Evolutionary conservation across 768 basidiomycete genomes (phyloP).

Genomic region (Termitomyces sp.): DNA sequence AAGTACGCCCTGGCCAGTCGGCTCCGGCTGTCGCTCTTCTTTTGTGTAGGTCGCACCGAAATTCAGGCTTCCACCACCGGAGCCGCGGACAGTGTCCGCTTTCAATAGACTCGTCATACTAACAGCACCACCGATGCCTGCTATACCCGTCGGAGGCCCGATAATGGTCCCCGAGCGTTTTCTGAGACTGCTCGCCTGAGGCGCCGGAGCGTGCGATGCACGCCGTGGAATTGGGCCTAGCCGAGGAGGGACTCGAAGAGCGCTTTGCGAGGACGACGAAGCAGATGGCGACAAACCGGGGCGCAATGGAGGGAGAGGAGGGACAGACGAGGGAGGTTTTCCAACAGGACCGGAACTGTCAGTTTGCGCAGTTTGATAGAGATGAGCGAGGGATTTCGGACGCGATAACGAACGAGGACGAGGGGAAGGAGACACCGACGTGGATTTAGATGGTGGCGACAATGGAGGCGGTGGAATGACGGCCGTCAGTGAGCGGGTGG

Average conservation of each 20-base stretch:
- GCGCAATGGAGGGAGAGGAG: slow-evolving; percentile 3
- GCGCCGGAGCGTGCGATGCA: slow-evolving; percentile 20
- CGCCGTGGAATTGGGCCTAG: slow-evolving; percentile 18
- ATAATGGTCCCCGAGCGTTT: slow-evolving; percentile 27
- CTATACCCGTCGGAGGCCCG: slow-evolving; percentile 14
- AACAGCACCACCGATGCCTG: slow-evolving; percentile 14
- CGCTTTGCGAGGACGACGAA: neutral
- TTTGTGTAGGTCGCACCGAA: slow-evolving; percentile 13
- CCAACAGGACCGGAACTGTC: slow-evolving; percentile 16
- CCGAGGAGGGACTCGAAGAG: slow-evolving; percentile 1
- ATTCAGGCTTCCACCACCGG: slow-evolving; percentile 17
- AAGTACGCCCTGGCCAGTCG: slow-evolving; percentile 13
- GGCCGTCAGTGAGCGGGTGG: slow-evolving; percentile 5
- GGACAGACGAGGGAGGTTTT: slow-evolving; percentile 4
- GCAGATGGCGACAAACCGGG: slow-evolving; percentile 1
- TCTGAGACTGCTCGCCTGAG: slow-evolving; percentile 17
- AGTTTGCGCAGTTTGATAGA: slow-evolving; percentile 10
- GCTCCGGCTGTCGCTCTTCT: slow-evolving; percentile 6
- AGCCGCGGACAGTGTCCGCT: slow-evolving; percentile 9
- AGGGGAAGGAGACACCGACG: neutral
- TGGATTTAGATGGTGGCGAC: neutral
- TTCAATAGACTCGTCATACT: slow-evolving; percentile 16
- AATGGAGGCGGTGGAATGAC: slow-evolving; percentile 6
- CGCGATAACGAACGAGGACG: slow-evolving; percentile 5
- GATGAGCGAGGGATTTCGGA: slow-evolving; percentile 12